Conservation (phyloP, 305 asterid genomes). For the Solanum hybrid region DNA sequence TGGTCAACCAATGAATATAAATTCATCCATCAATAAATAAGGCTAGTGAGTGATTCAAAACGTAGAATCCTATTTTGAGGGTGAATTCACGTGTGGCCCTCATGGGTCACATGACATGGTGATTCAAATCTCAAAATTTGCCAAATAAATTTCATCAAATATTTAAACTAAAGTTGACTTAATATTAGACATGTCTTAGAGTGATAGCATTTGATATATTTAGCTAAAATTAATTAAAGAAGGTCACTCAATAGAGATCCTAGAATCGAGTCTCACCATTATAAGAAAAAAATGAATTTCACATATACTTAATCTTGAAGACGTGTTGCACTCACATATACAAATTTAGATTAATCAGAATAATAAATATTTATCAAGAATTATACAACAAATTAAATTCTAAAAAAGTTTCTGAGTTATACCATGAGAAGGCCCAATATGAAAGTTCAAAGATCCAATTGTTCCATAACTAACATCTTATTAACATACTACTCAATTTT, state of each 20-base stretch:
- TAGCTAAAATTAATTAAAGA: background rate
- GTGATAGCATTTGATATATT: background rate
- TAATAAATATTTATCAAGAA: background rate
- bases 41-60: background rate
- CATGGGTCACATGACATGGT: slow-evolving; percentile 2
- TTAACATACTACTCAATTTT: background rate
- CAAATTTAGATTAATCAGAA: background rate
- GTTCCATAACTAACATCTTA: background rate
- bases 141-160: background rate
- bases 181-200: background rate
- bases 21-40: background rate
- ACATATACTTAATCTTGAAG: background rate
- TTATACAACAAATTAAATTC: background rate
- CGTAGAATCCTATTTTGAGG: background rate
- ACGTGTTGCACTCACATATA: background rate
- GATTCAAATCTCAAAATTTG: background rate
- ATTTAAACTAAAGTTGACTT: background rate
- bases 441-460: background rate
- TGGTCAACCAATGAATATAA: background rate
- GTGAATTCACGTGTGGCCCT: slow-evolving; percentile 3
- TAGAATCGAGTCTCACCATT: background rate
- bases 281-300: background rate
- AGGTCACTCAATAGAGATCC: background rate
- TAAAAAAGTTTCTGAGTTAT: background rate
- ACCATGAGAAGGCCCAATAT: background rate